These are phyloP conservation scores for Coemansia sp. DNA, from an alignment of 192 early-diverging fungal genomes.

Conservation along the genomic window DNA sequence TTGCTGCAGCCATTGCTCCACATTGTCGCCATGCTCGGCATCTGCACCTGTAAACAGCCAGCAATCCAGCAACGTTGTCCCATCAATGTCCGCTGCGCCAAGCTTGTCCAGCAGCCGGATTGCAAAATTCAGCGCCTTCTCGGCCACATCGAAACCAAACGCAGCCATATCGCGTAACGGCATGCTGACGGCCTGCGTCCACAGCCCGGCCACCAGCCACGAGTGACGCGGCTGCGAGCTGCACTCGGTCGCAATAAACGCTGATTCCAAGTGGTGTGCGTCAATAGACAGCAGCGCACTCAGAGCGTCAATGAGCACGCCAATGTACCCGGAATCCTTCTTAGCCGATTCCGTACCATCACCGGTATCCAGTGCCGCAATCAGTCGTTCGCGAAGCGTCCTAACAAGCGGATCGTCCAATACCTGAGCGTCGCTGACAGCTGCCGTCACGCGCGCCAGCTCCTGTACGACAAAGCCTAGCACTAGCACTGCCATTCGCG, in stretches of 20 bases:
- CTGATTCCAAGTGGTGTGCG: neutral
- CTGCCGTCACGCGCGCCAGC: neutral
- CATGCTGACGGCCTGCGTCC: slow-evolving; percentile 8
- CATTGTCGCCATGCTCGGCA: neutral
- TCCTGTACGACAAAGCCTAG: neutral
- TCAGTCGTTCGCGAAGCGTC: neutral
- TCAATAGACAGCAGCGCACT: neutral
- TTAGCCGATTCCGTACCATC: neutral
- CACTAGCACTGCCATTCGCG: slow-evolving; percentile 1
- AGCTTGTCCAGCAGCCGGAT: neutral
- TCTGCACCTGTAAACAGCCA: too few species aligned
- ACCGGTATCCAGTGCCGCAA: neutral
- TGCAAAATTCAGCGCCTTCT: neutral
- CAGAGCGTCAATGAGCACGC: neutral
- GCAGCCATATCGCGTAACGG: neutral
- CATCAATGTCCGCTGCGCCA: too few species aligned
- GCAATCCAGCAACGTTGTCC: neutral
- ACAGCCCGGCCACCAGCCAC: slow-evolving; percentile 13
- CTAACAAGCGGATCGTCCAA: neutral
- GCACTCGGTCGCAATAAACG: neutral
- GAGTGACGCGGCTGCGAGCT: neutral
- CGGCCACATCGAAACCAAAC: too few species aligned
- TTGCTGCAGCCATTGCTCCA: neutral
- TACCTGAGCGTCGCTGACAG: neutral
- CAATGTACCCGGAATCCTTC: too few species aligned